A percentile compares a stretch with the other conserved stretches of the same genome.
Evolutionary conservation across 306 rosid genomes (phyloP).

Genomic region (Pachyrhizus erosus): DNA sequence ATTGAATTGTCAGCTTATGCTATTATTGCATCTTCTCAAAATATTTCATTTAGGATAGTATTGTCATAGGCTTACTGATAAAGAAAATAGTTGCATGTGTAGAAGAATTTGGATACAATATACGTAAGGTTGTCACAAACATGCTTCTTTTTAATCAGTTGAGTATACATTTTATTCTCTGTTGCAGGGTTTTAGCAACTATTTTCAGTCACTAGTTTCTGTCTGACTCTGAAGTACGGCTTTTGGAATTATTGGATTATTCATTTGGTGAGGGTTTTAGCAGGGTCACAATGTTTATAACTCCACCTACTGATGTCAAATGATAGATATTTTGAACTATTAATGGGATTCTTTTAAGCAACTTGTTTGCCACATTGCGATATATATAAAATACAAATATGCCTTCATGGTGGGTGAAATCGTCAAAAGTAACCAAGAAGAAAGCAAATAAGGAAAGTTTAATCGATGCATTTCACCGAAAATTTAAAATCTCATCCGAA

Average conservation of each 20-base stretch:
- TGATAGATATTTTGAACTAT: conserved; percentile 37
- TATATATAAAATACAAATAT: conserved; percentile 52
- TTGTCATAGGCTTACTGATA: background rate
- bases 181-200: conserved; percentile 52
- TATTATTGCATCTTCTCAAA: background rate
- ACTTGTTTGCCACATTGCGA: conserved; percentile 20
- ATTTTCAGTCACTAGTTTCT: conserved; percentile 7
- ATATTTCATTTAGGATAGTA: background rate
- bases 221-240: conserved; percentile 33
- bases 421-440: conserved; percentile 82
- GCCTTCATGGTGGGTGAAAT: conserved; percentile 92
- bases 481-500: conserved; percentile 72
- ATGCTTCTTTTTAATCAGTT: conserved; percentile 3
- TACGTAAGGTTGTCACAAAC: background rate
- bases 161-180: conserved; percentile 16
- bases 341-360: conserved; percentile 37
- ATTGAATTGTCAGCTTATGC: background rate
- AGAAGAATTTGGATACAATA: conserved; percentile 12
- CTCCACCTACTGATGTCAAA: conserved; percentile 21
- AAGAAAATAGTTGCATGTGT: background rate
- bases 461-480: conserved; percentile 69
- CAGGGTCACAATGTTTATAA: conserved; percentile 14
- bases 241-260: conserved; percentile 38
- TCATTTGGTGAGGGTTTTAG: conserved; percentile 41
- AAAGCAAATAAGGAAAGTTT: conserved; percentile 82